These are phyloP conservation scores for Penicillium goetzii DNA, from an alignment of 495 filamentous ascomycete species.

Conservation along the genomic window DNA sequence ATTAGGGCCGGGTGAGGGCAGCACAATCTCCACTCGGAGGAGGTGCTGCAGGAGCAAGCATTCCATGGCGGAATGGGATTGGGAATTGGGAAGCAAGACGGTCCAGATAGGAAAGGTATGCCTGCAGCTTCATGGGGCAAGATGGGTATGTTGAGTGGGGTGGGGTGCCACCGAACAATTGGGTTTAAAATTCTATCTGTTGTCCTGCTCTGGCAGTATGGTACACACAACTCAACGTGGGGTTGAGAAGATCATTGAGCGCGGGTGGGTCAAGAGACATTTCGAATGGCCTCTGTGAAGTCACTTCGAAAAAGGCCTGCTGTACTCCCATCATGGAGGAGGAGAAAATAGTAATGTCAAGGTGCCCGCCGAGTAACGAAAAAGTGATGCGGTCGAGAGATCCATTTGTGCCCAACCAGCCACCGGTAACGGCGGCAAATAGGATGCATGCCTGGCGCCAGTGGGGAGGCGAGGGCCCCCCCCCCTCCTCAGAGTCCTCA, in stretches of 20 bases:
- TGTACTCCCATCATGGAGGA: conserved; percentile 17
- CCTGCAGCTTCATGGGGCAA: conserved; percentile 31
- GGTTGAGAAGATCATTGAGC: conserved; percentile 6
- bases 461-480: conserved; percentile 22
- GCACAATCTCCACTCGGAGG: conserved; percentile 33
- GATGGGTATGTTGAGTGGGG: conserved; percentile 29
- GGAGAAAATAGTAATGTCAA: neutral
- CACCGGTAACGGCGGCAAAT: conserved; percentile 42
- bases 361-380: conserved; percentile 14
- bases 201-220: conserved; percentile 6
- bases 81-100: conserved; percentile 19
- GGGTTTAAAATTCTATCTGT: conserved; percentile 14
- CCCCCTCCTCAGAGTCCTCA: no score
- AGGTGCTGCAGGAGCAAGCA: conserved; percentile 30
- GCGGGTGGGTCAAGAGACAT: conserved; percentile 17
- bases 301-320: conserved; percentile 22
- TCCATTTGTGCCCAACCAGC: conserved; percentile 47
- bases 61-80: conserved; percentile 26
- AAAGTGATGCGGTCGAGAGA: conserved; percentile 30
- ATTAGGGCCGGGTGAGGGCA: conserved; percentile 40
- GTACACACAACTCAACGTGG: conserved; percentile 12
- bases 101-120: conserved; percentile 31
- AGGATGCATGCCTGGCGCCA: conserved; percentile 31
- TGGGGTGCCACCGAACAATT: conserved; percentile 29
- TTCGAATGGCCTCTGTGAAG: conserved; percentile 11